These are phyloP conservation scores for Malus asiatica DNA, from an alignment of 306 rosid genomes.

Conservation along the genomic window DNA sequence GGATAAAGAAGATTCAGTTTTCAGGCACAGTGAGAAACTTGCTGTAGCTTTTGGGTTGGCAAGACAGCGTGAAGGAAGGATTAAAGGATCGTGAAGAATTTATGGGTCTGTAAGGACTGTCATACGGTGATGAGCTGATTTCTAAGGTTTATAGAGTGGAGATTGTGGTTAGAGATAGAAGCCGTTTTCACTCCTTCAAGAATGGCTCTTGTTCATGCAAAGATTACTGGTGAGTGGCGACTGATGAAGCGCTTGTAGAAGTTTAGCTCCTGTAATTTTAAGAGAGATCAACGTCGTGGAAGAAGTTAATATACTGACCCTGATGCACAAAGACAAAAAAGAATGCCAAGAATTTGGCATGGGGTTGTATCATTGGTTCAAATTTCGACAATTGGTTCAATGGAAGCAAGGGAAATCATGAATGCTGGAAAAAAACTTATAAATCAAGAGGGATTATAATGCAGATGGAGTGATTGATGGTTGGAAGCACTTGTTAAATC, in stretches of 20 bases:
- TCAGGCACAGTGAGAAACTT: conserved; percentile 79
- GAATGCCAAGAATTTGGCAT: neutral
- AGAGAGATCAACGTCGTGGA: neutral
- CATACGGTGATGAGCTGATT: conserved; percentile 74
- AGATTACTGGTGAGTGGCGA: conserved; percentile 58
- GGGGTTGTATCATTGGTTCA: neutral
- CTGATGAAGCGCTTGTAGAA: neutral
- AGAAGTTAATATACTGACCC: neutral
- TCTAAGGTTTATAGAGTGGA: conserved; percentile 62
- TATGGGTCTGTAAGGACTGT: conserved; percentile 73
- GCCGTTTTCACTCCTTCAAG: conserved; percentile 73
- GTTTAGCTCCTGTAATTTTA: neutral
- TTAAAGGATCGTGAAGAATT: conserved; percentile 67
- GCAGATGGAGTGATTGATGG: neutral
- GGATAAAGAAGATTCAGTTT: conserved; percentile 73
- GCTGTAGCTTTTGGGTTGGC: conserved; percentile 80
- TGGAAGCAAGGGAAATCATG: neutral
- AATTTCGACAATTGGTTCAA: neutral
- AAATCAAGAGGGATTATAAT: neutral
- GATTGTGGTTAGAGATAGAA: conserved; percentile 70
- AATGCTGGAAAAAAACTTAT: neutral
- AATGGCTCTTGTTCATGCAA: conserved; percentile 67
- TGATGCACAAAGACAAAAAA: neutral
- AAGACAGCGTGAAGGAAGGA: conserved; percentile 42
- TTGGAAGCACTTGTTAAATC: neutral